Conservation (phyloP, 768 basidiomycete genomes). For the Plicaturopsis crispa region DNA sequence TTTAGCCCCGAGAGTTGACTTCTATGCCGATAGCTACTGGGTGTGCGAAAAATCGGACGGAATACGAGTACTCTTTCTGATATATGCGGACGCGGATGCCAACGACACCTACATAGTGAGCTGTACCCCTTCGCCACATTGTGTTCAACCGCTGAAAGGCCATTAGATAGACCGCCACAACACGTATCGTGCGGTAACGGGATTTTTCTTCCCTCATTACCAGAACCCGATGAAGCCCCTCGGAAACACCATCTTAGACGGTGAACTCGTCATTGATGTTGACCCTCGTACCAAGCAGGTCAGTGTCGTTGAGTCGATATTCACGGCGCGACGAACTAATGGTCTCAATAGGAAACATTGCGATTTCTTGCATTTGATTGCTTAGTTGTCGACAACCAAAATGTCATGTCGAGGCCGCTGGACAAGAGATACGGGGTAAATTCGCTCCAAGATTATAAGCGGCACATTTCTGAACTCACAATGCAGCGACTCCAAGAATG, state of each 20-base stretch:
- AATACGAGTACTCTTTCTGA: constrained; percentile 78
- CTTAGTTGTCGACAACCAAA: constrained; percentile 77
- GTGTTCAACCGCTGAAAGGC: not conserved
- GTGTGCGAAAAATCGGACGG: constrained; percentile 99
- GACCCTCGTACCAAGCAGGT: constrained; percentile 72
- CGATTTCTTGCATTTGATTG: constrained; percentile 91
- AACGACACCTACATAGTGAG: constrained; percentile 75
- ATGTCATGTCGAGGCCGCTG: constrained; percentile 78
- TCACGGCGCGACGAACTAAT: not conserved
- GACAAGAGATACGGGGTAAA: constrained; percentile 87
- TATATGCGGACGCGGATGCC: constrained; percentile 51
- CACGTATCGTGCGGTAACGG: constrained; percentile 62
- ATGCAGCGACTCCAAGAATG: constrained; percentile 68
- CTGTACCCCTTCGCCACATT: constrained; percentile 8
- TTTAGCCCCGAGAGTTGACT: constrained; percentile 8
- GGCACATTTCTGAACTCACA: constrained; percentile 6
- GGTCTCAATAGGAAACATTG: constrained; percentile 54
- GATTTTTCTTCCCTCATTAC: constrained; percentile 87
- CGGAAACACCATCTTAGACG: constrained; percentile 80
- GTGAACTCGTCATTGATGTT: constrained; percentile 87
- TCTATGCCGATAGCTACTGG: constrained; percentile 67
- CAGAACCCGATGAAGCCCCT: constrained; percentile 63
- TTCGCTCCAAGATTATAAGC: constrained; percentile 8
- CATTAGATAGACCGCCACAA: constrained; percentile 92
- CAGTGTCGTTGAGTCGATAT: constrained; percentile 1